These are phyloP conservation scores for Chaetoceros tenuissimus DNA, from an alignment of 108 stramenopile genomes.

Conservation along the genomic window DNA sequence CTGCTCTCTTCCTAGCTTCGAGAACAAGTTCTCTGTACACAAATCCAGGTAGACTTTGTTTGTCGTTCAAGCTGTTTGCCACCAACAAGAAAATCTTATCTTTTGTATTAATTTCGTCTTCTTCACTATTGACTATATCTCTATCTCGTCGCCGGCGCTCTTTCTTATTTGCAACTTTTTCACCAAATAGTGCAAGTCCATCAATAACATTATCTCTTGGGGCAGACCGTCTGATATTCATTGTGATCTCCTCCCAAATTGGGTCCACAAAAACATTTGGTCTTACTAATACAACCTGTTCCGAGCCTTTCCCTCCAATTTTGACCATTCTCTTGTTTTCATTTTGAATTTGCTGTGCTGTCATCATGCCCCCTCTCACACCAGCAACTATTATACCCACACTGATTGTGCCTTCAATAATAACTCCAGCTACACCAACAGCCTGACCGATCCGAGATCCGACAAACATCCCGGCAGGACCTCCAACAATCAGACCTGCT, in stretches of 20 bases:
- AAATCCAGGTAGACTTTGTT: conserved; percentile 71
- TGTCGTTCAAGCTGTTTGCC: conserved; percentile 67
- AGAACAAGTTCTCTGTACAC: conserved; percentile 61
- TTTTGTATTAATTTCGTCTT: conserved; percentile 53
- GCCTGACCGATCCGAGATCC: conserved; percentile 41
- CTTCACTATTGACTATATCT: conserved; percentile 66
- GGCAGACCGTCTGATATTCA: conserved; percentile 25
- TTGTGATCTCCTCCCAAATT: conserved; percentile 51
- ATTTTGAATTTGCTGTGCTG: conserved; percentile 34
- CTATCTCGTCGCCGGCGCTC: conserved; percentile 53
- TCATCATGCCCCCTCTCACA: conserved; percentile 45
- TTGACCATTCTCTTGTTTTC: conserved; percentile 44
- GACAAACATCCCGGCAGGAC: conserved; percentile 33
- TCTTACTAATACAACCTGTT: conserved; percentile 51
- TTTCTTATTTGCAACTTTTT: conserved; percentile 21
- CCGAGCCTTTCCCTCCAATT: conserved; percentile 34
- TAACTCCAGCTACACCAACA: conserved; percentile 34
- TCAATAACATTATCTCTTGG: conserved; percentile 7
- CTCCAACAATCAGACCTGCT: conserved; percentile 47
- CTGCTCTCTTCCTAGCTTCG: conserved; percentile 26
- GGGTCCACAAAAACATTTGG: conserved; percentile 67
- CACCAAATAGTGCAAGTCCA: conserved; percentile 17
- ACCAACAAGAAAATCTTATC: conserved; percentile 78
- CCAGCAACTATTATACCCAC: conserved; percentile 58
- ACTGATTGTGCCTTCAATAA: conserved; percentile 53